Evolutionary conservation across 2,329 filamentous ascomycete species (phyloP).

Genomic region (Ascosphaera aggregata): DNA sequence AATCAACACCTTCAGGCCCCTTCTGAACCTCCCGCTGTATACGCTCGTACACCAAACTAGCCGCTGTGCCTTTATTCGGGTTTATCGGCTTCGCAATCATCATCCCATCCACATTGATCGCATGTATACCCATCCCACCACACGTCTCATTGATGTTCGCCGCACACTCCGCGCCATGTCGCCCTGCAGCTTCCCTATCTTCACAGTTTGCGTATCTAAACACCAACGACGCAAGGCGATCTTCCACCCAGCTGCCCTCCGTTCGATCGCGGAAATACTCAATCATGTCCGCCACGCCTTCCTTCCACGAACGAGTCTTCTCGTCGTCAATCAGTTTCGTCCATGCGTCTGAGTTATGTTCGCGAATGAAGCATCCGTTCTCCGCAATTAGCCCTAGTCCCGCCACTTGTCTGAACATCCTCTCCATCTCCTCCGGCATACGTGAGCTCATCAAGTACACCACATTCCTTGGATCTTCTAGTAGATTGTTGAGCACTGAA

Average conservation of each 20-base stretch:
- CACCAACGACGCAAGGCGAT: conserved; percentile 73
- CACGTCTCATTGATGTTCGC: conserved; percentile 92
- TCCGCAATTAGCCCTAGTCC: conserved; percentile 79
- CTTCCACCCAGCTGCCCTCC: conserved; percentile 68
- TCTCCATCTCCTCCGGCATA: conserved; percentile 67
- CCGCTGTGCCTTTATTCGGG: conserved; percentile 73
- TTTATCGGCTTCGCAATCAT: conserved; percentile 68
- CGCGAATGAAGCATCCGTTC: conserved; percentile 76
- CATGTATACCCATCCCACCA: conserved; percentile 60
- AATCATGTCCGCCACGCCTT: conserved; percentile 58
- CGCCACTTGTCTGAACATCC: conserved; percentile 61
- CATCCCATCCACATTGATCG: conserved; percentile 54
- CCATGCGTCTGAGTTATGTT: conserved; percentile 47
- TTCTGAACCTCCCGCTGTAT: conserved; percentile 33
- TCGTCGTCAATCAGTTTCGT: conserved; percentile 49
- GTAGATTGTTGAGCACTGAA: conserved; percentile 57
- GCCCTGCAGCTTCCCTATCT: conserved; percentile 48
- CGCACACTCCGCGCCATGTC: conserved; percentile 71
- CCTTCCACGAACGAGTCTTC: conserved; percentile 56
- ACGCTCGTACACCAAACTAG: conserved; percentile 45
- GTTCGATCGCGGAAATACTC: conserved; percentile 78
- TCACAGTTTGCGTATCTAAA: conserved; percentile 76
- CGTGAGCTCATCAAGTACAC: conserved; percentile 90
- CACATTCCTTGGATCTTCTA: conserved; percentile 56
- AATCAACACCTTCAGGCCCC: conserved; percentile 37